Conservation (phyloP, 2,329 filamentous ascomycete genomes). For the Trichoderma semiorbis region DNA sequence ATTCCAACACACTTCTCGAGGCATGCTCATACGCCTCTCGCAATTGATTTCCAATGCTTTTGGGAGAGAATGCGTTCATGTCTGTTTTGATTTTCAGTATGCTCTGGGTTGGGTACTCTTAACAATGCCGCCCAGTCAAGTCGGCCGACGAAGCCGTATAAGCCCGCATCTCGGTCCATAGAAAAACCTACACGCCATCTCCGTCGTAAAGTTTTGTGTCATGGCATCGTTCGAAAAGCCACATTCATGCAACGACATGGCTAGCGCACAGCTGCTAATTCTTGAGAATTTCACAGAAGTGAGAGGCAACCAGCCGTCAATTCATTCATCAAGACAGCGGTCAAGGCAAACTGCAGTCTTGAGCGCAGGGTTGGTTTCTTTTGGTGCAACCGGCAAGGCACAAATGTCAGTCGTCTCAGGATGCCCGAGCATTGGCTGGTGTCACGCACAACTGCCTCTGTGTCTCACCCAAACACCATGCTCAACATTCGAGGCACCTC, state of each 20-base stretch:
- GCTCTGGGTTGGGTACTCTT: not conserved
- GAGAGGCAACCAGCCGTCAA: not conserved
- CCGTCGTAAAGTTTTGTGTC: not conserved
- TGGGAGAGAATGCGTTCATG: not conserved
- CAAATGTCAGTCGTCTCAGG: not conserved
- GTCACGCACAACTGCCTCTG: not conserved
- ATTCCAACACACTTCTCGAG: not conserved
- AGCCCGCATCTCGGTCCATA: not conserved
- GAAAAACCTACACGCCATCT: constrained; percentile 5
- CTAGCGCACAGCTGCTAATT: not conserved
- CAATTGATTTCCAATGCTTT: not conserved
- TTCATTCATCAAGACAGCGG: not conserved
- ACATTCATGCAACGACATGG: not conserved
- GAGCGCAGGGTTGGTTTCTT: not conserved
- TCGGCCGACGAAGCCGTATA: not conserved
- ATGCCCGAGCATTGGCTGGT: not conserved
- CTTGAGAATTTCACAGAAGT: not conserved
- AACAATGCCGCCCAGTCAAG: not conserved
- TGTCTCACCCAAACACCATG: constrained; percentile 3
- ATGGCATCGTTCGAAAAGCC: not conserved
- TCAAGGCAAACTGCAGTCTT: not conserved
- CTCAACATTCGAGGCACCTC: not conserved
- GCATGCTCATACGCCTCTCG: not conserved
- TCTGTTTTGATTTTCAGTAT: not conserved
- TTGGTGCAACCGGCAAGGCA: not conserved